These are phyloP conservation scores for Lipomyces orientalis DNA, from an alignment of 805 yeast genomes.

Conservation along the genomic window DNA sequence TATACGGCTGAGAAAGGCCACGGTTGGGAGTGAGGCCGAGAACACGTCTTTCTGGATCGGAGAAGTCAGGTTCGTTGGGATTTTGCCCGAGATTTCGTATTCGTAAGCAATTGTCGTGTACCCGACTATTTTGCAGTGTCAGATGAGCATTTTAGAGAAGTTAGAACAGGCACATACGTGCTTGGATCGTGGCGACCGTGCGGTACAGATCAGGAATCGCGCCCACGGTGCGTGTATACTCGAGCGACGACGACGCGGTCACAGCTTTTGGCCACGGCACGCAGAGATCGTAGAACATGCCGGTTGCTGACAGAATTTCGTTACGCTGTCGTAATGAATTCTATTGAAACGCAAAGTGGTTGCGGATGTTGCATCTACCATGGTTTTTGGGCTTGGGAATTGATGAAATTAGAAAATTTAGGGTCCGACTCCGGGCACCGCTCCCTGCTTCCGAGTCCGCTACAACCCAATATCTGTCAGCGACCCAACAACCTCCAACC, in stretches of 20 bases:
- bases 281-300: conserved; percentile 47
- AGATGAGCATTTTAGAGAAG: not conserved
- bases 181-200: conserved; percentile 40
- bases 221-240: conserved; percentile 16
- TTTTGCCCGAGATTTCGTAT: conserved; percentile 49
- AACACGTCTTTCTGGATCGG: conserved; percentile 22
- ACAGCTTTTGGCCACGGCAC: conserved; percentile 46
- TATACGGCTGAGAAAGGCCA: conserved; percentile 56
- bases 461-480: too few relatives aligned
- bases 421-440: too few relatives aligned
- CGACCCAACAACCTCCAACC: too few relatives aligned
- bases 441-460: too few relatives aligned
- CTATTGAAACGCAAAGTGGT: not conserved
- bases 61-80: conserved; percentile 30
- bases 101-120: conserved; percentile 81
- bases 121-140: conserved; percentile 48
- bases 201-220: conserved; percentile 30
- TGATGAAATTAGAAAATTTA: too few relatives aligned
- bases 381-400: not conserved
- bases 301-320: not conserved
- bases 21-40: conserved; percentile 6
- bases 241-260: conserved; percentile 20
- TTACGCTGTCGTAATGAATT: not conserved
- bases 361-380: not conserved
- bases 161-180: conserved; percentile 33